Base-by-base conservation (phyloP, 495 filamentous ascomycete genomes). In the Aspergillus campestris region DNA sequence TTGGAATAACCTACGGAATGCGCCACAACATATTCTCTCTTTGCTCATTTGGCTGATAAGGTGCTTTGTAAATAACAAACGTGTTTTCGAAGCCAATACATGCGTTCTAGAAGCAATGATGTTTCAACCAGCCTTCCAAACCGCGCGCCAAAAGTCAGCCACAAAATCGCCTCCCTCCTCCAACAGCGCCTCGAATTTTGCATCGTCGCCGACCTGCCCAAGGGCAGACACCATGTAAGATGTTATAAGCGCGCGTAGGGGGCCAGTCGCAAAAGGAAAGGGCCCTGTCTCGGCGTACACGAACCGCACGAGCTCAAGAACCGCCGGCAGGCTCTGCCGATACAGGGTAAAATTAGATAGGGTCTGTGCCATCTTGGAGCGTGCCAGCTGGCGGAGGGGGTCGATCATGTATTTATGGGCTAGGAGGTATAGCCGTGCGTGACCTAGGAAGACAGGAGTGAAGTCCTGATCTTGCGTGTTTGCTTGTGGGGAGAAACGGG, bases 371-470 rank as follows among this genome's bases (percentile, higher is more conserved):
- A 72, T 42, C 43, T 72, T 67, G 12, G 48, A 41, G 5, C 66
- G 56, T 5, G 65, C 56, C 9, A 72, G 48, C 2, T 40, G 36
- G 14, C 57, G 48, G 31, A 73, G 53, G 3, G 49, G n/a, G 8
- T 61, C 45, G 7, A 70, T 65, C 7, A 53, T 44, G 43, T 69
- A 68, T 36, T 57, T 64, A 37, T 70, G 60, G 10, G 63, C 64
- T 18, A 71, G 48, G 6, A 65, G 47, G 40, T 71, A 72, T n/a
- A 73, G 52, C n/a, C 42, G 34, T 6, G 57, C 62, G 44, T 71
- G 65, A 33, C 52, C 53, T 1, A 70, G 52, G 41, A 72, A 62
- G 1, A 70, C 58, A 1, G 57, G 50, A 0, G 56, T 55, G 40
- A 67, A 74, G 42, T 71, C 57, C 33, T 72, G 53, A 9, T 12